phyloP scores from a whole-genome alignment of 2,329 filamentous ascomycete genomes.

The Colletotrichum noveboracense region DNA sequence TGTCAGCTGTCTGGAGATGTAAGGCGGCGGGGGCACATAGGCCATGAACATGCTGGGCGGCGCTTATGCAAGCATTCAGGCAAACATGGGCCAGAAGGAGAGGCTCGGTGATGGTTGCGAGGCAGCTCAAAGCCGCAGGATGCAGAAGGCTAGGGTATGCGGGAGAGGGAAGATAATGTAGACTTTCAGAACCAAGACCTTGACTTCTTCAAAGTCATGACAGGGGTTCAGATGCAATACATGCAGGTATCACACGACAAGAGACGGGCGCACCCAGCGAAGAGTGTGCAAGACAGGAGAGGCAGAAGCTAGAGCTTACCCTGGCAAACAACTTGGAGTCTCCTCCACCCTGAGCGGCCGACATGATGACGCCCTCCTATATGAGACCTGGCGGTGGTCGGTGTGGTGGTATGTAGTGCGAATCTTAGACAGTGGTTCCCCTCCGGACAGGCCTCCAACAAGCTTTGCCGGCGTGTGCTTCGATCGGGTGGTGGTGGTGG shows the following conservation, averaged over 20 bases:
- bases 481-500: constrained; percentile 6
- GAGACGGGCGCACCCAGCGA: not conserved
- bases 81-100: not conserved
- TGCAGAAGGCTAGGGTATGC: not conserved
- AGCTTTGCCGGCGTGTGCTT: constrained; percentile 2
- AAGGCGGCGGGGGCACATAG: constrained; percentile 52
- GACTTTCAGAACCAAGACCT: not conserved
- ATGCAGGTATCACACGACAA: not conserved
- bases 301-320: constrained; percentile 59
- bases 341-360: constrained; percentile 70
- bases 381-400: not conserved
- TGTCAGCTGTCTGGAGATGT: constrained; percentile 55
- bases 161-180: not conserved
- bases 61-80: not conserved
- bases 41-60: constrained; percentile 56
- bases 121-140: not conserved
- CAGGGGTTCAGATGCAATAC: not conserved
- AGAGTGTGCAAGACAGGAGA: not conserved
- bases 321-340: constrained; percentile 99
- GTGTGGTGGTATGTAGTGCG: not conserved
- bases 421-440: not conserved
- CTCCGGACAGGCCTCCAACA: not conserved
- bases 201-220: not conserved
- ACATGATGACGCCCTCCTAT: constrained; percentile 47
- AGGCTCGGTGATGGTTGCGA: not conserved